A percentile compares a stretch with the other conserved stretches of the same genome.
Evolutionary conservation across 257 asterid genomes (phyloP).

Genomic region (Agastache rugosa): DNA sequence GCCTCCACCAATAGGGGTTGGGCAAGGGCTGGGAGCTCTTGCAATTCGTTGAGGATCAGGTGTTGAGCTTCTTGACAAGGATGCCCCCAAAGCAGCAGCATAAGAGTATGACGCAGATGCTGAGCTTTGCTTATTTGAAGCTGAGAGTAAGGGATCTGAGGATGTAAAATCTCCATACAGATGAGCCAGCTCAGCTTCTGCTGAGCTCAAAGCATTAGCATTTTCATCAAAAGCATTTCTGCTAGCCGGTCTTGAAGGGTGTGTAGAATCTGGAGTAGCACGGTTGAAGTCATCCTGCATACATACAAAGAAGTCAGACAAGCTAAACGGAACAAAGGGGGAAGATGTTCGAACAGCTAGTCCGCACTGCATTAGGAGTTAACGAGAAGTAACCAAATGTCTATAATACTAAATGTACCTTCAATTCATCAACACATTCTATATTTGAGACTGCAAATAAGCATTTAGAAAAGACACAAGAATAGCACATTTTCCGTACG

Average conservation of each 20-base stretch:
- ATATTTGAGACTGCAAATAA: constrained; percentile 18
- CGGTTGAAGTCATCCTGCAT: constrained; percentile 82
- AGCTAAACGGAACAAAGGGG: background rate
- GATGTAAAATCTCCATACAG: constrained; percentile 58
- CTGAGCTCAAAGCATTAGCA: constrained; percentile 49
- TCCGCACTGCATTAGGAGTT: background rate
- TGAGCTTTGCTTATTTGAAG: constrained; percentile 52
- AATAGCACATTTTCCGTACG: background rate
- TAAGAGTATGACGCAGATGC: constrained; percentile 75
- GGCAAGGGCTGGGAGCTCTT: constrained; percentile 92
- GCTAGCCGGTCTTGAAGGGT: constrained; percentile 84
- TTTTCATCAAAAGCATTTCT: constrained; percentile 78
- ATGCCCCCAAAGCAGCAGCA: constrained; percentile 91
- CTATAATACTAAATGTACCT: background rate
- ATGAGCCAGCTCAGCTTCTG: constrained; percentile 70
- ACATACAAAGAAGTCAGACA: constrained; percentile 22
- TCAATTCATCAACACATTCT: constrained; percentile 7
- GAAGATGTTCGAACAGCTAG: background rate
- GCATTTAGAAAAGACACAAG: background rate
- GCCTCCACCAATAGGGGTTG: constrained; percentile 88
- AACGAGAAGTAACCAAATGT: background rate
- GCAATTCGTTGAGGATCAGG: constrained; percentile 89
- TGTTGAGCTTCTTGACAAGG: constrained; percentile 92
- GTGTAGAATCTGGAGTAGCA: constrained; percentile 60
- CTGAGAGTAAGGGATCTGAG: constrained; percentile 53